Evolutionary conservation across 2,329 filamentous ascomycete genomes (phyloP), one percentile per base, ranked within the genome.

Genomic region (Trichothecium sympodiale): DNA sequence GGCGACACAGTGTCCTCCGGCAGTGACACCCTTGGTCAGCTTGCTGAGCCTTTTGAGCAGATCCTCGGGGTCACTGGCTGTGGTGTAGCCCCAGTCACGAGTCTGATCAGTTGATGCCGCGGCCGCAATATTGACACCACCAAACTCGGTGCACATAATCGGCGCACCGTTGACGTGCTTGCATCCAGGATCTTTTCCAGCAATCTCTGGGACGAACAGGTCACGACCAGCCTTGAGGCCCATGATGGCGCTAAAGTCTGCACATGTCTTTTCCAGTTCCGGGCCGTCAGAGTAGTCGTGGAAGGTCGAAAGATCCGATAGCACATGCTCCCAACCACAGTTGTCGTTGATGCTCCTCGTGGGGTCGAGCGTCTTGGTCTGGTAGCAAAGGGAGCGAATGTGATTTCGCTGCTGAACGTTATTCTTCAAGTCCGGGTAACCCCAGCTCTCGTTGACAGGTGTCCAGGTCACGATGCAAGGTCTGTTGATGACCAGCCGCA

Each of bases 321-420:
- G 46, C 5, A 81, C 75, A 42, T 81, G 77, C 47, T 82, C 76
- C 78, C 78, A 82, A 25, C 78, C 78, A 43, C 77, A 82, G 53
- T 83, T 82, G 52, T 82, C 77, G 47, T 82, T 83, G 47, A 83
- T 65, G 13, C 75, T 75, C 5, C 78, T 59, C 0, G 71, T 79
- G 2, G 71, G 64, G 43, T 83, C 78, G 2, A 82, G 61, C 0
- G 65, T 64, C 37, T 80, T 82, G 8, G 78, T 82, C 38, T 70
- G 50, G 45, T 75, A 74, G 49, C 81, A 81, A 2, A 82, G 61
- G 13, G 68, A 64, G 15, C 75, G 68, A 33, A 82, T 66, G 45
- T 82, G 78, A 46, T 80, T 70, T 12, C 77, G 64, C 53, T 83
- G 76, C 38, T 71, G 62, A 6, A 65, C 56, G 37, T 64, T 69